Conservation (phyloP, 371 early-diverging fungal species). For the Scutellospora calospora region DNA sequence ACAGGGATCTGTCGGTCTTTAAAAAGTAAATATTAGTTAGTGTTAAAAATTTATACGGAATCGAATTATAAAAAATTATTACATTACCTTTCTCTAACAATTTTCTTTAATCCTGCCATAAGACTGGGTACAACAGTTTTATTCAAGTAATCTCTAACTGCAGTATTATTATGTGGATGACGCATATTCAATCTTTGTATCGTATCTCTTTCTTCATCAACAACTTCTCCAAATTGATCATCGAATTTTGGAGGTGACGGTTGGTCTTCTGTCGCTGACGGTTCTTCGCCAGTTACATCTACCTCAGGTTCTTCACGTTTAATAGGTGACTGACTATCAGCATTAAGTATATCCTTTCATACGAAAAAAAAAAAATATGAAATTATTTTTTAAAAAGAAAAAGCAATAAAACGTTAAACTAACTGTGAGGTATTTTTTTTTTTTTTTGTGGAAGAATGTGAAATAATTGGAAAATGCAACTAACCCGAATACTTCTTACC, state of each 20-base stretch:
- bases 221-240: slow-evolving; percentile 15
- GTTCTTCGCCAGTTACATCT: not conserved
- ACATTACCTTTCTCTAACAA: slow-evolving; percentile 37
- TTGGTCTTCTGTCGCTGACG: not conserved
- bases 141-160: slow-evolving; percentile 39
- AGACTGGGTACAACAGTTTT: slow-evolving; percentile 37
- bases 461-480: not conserved
- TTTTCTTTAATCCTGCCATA: slow-evolving; percentile 30
- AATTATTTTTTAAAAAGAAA: not conserved
- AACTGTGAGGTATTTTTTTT: not conserved
- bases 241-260: slow-evolving; percentile 19
- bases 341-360: slow-evolving; percentile 36
- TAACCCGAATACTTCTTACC: slow-evolving; percentile 19
- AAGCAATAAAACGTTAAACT: not conserved
- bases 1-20: slow-evolving; percentile 41
- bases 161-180: slow-evolving; percentile 25
- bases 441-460: not conserved
- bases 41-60: too few species aligned
- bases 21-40: too few species aligned
- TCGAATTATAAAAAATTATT: not conserved
- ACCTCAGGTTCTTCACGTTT: slow-evolving; percentile 24
- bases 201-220: slow-evolving; percentile 32
- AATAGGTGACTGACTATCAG: slow-evolving; percentile 28
- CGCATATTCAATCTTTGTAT: slow-evolving; percentile 35
- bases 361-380: not conserved